Evolutionary conservation across 257 asterid species (phyloP), one percentile per base, ranked within the genome.

Genomic region (Rauvolfia tetraphylla): DNA sequence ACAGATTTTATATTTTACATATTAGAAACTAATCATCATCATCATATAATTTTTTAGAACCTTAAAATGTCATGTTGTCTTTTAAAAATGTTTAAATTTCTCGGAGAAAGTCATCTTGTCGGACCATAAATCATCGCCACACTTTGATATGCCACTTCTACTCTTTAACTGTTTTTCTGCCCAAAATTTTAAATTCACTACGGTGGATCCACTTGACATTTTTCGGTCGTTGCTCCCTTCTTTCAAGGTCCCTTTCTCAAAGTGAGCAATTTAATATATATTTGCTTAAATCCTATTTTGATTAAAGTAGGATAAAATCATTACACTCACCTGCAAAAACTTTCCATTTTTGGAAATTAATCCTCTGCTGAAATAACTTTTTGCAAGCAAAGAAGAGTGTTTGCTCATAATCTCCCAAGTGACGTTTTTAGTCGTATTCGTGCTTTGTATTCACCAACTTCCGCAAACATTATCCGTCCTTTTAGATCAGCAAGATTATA

Each of bases 321-420:
- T 71, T 75, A 22, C 73, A 46, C 63, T 34, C 49, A 38, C 61
- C 48, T 8, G 38, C 42, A 4, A 41, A 75, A 71, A 67, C 81
- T 77, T 81, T 59, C 89, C 80, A 42, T 46, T 53, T 76, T 65
- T 34, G 78, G 85, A 80, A 49, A 71, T 53, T 68, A 54, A 78
- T 70, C 63, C 41, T 63, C 34, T 34, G 34, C 46, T 34, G 39
- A 49, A 15, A 71, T 78, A 57, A 49, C n/a, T 57, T 68, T 27
- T 72, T 65, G 79, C 39, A 27, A 46, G 68, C 48, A 74, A 68
- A 29, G 79, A 81, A 66, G 66, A 81, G 85, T 36, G 77, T 73
- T 57, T 41, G 44, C 1, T 41, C 44, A 41, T 41, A 17, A 49
- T 13, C 20, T 49, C 56, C 22, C 11, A 46, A 46, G 12, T 15